Base-by-base conservation (phyloP, 1,139 yeast genomes). In the Hyphopichia fennica region DNA sequence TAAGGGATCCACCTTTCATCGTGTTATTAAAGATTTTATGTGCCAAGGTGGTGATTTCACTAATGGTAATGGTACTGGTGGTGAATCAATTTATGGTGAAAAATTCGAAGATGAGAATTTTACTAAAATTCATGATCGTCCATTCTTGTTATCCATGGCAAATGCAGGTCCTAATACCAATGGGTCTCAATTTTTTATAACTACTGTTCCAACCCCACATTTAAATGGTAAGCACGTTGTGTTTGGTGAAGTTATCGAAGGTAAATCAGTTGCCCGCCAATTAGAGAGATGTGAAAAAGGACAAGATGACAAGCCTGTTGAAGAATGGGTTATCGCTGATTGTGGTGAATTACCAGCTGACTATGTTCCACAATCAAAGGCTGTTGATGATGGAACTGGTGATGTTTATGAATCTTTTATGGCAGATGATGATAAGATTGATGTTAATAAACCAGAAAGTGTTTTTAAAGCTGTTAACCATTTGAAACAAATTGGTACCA, bases 31-130 rank as follows among this genome's bases (percentile, higher is more conserved):
- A 61, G 81, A 80, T 40, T 90, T 90, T 62, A 91, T 91, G 97
- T 78, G 87, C 56, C 98, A 90, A 69, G 97, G 97, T 62, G 99
- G 99, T 57, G 99, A 93, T 60, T 91, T 91, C 71, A 90, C 97
- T 36, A 82, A 81, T 49, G 88, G 86, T 19, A 72, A 86, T 52
- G 98, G 98, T 25, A 87, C 93, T 30, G 98, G 98, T 35, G 98
- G 98, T 42, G 95, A 87, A 64, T 86, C 96, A 25, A 91, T 90
- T 52, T 93, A 91, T 61, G 98, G 98, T 14, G 96, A 87, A 56
- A 90, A 88, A 65, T 93, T 93, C 60, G 95, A 87, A 59, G 99
- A 93, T 62, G 99, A 93, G 67, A 86, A 85, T 65, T 91, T 93
- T 63, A 66, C 75, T 44, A 65, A 80, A 52, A 77, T 76, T 51